These are phyloP conservation scores for Lodderomyces pseudojiufengensis DNA, from an alignment of 1,139 yeast species.

Conservation along the genomic window DNA sequence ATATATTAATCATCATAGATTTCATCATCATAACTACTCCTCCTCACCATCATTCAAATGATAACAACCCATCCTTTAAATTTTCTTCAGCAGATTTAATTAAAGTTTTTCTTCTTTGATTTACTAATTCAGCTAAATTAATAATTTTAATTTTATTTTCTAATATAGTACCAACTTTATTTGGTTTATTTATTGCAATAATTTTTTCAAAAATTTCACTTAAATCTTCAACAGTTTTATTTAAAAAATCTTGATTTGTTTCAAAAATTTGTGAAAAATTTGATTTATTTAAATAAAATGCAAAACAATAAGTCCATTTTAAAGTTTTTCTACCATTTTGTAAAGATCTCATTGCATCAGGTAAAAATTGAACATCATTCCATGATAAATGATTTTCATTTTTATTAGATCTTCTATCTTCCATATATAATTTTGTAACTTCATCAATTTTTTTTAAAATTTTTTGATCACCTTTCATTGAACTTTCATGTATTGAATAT, in stretches of 20 bases:
- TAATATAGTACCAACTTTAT: slow-evolving; percentile 37
- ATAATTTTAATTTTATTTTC: slow-evolving; percentile 48
- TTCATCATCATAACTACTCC: too few relatives aligned
- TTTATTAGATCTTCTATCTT: slow-evolving; percentile 29
- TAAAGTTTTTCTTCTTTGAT: slow-evolving; percentile 46
- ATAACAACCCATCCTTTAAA: slow-evolving; percentile 24
- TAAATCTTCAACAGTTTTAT: slow-evolving; percentile 72
- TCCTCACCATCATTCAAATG: too few relatives aligned
- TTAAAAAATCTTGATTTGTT: slow-evolving; percentile 67
- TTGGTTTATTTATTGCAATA: slow-evolving; percentile 40
- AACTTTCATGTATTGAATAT: slow-evolving; percentile 72
- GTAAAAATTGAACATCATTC: slow-evolving; percentile 85
- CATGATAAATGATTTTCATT: slow-evolving; percentile 52
- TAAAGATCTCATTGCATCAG: slow-evolving; percentile 64
- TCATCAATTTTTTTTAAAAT: slow-evolving; percentile 61
- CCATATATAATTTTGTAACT: slow-evolving; percentile 58
- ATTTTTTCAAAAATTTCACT: slow-evolving; percentile 66
- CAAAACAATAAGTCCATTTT: slow-evolving; percentile 89
- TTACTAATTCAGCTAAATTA: slow-evolving; percentile 43
- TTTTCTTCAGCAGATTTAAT: slow-evolving; percentile 48
- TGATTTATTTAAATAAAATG: slow-evolving; percentile 57
- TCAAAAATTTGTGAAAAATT: slow-evolving; percentile 63
- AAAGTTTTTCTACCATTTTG: slow-evolving; percentile 71
- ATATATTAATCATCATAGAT: too few relatives aligned
- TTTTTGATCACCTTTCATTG: slow-evolving; percentile 69